Evolutionary conservation across 257 asterid genomes (phyloP).

Genomic region (Solanum rostratum): DNA sequence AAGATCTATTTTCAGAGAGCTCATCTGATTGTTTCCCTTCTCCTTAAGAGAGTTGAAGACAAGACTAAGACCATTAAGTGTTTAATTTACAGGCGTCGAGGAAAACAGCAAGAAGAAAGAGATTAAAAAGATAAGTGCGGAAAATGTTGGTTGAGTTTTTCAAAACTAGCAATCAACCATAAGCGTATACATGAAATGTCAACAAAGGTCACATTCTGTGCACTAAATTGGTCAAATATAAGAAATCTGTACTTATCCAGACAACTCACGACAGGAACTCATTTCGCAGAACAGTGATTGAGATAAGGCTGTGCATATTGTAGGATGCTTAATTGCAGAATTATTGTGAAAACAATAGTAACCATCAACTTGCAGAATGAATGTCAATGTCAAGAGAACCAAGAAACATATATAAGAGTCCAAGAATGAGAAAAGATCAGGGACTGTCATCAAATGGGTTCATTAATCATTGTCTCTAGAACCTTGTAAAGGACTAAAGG

Average conservation of each 20-base stretch:
- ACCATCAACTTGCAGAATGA: background rate
- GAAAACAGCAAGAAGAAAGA: background rate
- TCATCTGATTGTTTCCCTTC: background rate
- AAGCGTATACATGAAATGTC: background rate
- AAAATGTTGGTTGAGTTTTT: background rate
- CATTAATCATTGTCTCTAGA: background rate
- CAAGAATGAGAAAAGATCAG: background rate
- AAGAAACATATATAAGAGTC: background rate
- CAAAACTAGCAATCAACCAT: background rate
- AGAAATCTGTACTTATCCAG: background rate
- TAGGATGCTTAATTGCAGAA: background rate
- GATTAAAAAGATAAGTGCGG: background rate
- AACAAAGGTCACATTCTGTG: background rate
- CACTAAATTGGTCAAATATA: background rate
- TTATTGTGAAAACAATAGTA: background rate
- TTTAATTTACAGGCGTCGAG: background rate
- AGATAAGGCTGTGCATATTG: background rate
- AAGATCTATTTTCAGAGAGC: background rate
- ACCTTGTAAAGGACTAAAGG: background rate
- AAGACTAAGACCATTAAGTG: background rate
- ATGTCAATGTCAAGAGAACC: background rate
- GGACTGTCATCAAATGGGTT: background rate
- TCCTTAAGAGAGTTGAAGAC: background rate
- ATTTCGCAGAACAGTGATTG: background rate
- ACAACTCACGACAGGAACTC: background rate